Evolutionary conservation across 108 stramenopile species (phyloP), one percentile per base, ranked within the genome.

Genomic region (Phaeodactylum tricornutum): DNA sequence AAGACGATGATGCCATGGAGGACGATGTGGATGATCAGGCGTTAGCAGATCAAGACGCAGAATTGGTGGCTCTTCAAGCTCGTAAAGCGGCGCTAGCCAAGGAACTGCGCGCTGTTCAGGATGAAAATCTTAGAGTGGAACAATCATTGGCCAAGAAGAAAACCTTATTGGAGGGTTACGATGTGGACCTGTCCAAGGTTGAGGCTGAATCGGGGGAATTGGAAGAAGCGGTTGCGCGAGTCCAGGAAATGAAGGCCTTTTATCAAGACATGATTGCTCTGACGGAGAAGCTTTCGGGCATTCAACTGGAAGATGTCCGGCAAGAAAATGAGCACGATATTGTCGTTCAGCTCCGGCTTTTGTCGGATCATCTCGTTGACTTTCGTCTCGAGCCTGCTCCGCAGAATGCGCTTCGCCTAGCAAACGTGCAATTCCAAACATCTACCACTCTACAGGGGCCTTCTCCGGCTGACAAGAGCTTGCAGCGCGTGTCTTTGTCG

Each of bases 271-370:
- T 69, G 33, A 33, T 61, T 12, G 54, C 59, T 34, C 29, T 65
- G 21, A 72, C 69, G 64, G 70, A 76, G 31, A 71, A 72, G 54
- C 33, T 77, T 11, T 57, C 64, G 14, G 75, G 75, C 15, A 53
- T 77, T 26, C 59, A 49, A 32, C 61, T 77, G 19, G 41, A 72
- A 33, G 28, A 25, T 37, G 35, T 22, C 31, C 15, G 22, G 17
- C 20, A 35, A 15, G 38, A 28, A 14, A 26, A 2, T 22, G 19
- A 24, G 17, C 16, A 12, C 27, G 36, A 21, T 39, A 29, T 29
- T 1, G 40, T 40, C 9, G 17, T 27, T 23, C 11, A 24, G 4
- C n/a, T 45, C 4, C 20, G 22, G 15, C 20, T 45, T 8, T 25
- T 21, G 24, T n/a, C n/a, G 20, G 26, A 22, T 21, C 44, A 45